Percentiles rank a stretch among this genome's conserved stretches.
Evolutionary conservation across 768 basidiomycete genomes (phyloP).

Genomic region (Leccinellum luteum): DNA sequence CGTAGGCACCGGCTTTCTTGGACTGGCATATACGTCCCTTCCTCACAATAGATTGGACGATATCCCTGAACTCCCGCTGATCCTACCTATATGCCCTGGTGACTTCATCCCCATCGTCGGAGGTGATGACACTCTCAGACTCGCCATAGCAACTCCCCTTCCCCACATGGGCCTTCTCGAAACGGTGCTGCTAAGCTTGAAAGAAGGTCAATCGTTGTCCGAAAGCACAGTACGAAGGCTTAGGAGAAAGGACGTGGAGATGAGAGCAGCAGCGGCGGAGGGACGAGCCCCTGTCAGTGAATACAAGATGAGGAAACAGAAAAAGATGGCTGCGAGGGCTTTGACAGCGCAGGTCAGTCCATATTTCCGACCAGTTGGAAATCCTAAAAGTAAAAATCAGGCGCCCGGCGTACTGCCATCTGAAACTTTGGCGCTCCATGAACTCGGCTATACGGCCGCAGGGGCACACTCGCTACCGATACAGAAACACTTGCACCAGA

Average conservation of each 20-base stretch:
- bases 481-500: not conserved
- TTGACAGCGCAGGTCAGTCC: constrained; percentile 12
- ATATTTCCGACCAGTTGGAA: not conserved
- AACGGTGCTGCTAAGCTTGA: constrained; percentile 19
- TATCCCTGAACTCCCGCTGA: constrained; percentile 16
- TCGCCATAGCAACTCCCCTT: constrained; percentile 21
- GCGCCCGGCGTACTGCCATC: not conserved
- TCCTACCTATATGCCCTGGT: constrained; percentile 16
- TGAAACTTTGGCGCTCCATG: not conserved
- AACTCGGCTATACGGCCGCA: not conserved
- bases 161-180: constrained; percentile 21
- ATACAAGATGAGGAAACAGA: constrained; percentile 21
- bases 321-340: constrained; percentile 5
- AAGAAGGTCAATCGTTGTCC: constrained; percentile 22
- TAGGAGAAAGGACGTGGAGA: constrained; percentile 23
- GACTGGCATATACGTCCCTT: constrained; percentile 11
- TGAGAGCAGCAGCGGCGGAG: constrained; percentile 18
- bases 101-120: not conserved
- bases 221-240: constrained; percentile 26
- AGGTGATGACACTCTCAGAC: constrained; percentile 8
- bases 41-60: constrained; percentile 11
- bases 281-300: constrained; percentile 24
- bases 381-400: constrained; percentile 1
- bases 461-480: not conserved
- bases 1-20: constrained; percentile 24